Evolutionary conservation across 148 eudicot species (phyloP), one percentile per base, ranked within the genome.

Genomic region (Camellia granthamiana): DNA sequence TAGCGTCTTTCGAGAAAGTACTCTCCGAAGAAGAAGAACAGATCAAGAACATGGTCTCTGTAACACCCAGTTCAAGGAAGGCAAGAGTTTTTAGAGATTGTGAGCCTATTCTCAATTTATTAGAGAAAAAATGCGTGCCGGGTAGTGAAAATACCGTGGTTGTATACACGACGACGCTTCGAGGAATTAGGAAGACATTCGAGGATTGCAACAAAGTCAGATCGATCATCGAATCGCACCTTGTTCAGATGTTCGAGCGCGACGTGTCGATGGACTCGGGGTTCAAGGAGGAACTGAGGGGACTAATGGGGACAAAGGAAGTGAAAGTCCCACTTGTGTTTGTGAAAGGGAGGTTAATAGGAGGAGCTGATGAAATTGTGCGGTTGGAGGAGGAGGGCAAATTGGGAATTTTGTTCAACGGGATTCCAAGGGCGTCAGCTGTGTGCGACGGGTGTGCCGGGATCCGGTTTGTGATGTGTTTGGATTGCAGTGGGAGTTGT

Each of bases 171-270:
- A 95, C 99, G 0, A 93, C 97, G 5, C 74, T 95, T 84, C 81
- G 99, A 79, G 99, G 99, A 0, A 93, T 95, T 41, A 83, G 99
- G 82, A 95, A 95, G 88, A 95, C 99, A 0, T 95, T 92, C n/a
- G 99, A 95, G 90, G 97, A 90, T 15, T 95, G 99, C 76, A 90
- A 92, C 76, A 83, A 15, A 0, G 97, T 85, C 2, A 79, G 94
- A 38, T 84, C 92, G 0, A 83, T 85, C 41, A 46, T 95, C 14
- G 96, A 87, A 52, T 91, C 97, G 0, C 83, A 90, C 77, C 65
- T 77, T 2, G 81, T 92, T 73, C 86, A 82, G 51, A 47, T 92
- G 74, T 44, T 90, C 1, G 99, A 95, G 76, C 88, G 99, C 0
- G 99, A 95, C 23, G 85, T 95, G 60, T 93, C 99, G 3, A 95